Percentiles rank a stretch among this genome's conserved stretches.
phyloP scores from a whole-genome alignment of 106 monocot species.

The Dioscorea dumetorum region DNA sequence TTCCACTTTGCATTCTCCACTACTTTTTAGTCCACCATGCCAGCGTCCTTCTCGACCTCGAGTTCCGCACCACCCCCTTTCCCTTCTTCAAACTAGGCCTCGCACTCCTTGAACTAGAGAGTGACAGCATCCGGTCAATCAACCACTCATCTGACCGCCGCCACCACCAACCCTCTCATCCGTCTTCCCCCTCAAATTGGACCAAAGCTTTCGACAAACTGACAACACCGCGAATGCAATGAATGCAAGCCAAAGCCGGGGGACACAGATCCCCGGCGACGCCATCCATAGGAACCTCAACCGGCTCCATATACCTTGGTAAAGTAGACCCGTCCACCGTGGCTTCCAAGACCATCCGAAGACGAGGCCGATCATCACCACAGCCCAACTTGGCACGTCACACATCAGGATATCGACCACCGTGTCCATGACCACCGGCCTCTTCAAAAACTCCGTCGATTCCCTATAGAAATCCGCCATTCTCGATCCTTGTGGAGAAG shows the following conservation, averaged over 20 bases:
- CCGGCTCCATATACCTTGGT: slow-evolving; percentile 63
- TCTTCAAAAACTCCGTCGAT: slow-evolving; percentile 39
- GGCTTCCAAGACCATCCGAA: slow-evolving; percentile 98
- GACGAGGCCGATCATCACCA: slow-evolving; percentile 89
- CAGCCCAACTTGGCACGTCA: slow-evolving; percentile 89
- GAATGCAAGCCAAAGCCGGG: slow-evolving; percentile 86
- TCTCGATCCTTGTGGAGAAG: neutral
- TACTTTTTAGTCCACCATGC: no score
- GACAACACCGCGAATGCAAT: slow-evolving; percentile 91
- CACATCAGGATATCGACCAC: no score
- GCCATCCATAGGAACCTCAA: slow-evolving; percentile 50
- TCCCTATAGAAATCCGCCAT: slow-evolving; percentile 58
- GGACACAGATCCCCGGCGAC: slow-evolving; percentile 72
- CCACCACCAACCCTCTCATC: neutral
- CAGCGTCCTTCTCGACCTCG: no score
- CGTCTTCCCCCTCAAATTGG: slow-evolving; percentile 43
- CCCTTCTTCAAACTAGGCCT: no score
- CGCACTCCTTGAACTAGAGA: no score
- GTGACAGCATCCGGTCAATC: neutral
- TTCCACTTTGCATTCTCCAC: no score
- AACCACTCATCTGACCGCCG: neutral
- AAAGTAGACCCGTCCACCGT: slow-evolving; percentile 90
- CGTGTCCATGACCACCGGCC: slow-evolving; percentile 82
- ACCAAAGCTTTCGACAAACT: slow-evolving; percentile 57
- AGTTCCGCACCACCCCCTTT: no score